phyloP scores from a whole-genome alignment of 108 stramenopile species.

The Fragilaria crotonensis region DNA sequence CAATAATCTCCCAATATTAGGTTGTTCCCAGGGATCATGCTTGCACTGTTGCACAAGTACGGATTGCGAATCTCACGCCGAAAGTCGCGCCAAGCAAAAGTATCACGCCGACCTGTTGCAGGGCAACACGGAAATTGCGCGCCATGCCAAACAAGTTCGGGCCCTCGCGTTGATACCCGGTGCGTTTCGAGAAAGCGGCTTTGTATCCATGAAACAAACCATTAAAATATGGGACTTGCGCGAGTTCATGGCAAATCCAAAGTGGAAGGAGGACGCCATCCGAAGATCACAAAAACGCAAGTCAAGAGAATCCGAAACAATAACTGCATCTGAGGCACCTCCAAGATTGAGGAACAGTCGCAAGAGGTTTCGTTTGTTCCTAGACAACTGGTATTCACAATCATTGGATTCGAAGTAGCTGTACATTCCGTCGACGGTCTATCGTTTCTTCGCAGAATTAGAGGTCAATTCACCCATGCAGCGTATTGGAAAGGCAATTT shows the following conservation, averaged over 20 bases:
- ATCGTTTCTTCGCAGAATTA: too few species aligned
- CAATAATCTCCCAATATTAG: conserved; percentile 15
- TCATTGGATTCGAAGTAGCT: too few species aligned
- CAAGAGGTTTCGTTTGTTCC: too few species aligned
- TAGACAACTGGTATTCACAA: too few species aligned
- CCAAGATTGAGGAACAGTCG: too few species aligned
- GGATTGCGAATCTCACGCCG: conserved; percentile 28
- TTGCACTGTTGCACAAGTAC: conserved; percentile 40
- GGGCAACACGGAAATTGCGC: conserved; percentile 31
- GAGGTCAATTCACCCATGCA: too few species aligned
- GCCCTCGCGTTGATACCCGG: conserved; percentile 16
- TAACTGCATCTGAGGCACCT: background rate
- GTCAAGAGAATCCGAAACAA: background rate
- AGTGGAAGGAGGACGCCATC: conserved; percentile 62
- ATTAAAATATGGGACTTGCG: conserved; percentile 42
- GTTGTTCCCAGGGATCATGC: conserved; percentile 29
- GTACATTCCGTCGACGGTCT: too few species aligned
- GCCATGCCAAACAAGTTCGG: conserved; percentile 18
- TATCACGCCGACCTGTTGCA: conserved; percentile 22
- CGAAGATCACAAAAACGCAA: conserved; percentile 26
- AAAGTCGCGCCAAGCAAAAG: conserved; percentile 20
- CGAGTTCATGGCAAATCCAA: conserved; percentile 31
- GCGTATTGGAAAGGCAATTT: too few species aligned
- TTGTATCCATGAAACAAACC: conserved; percentile 47
- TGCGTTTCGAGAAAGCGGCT: conserved; percentile 31